Conservation (phyloP, 2,329 filamentous ascomycete genomes). For the Acarospora socialis region DNA sequence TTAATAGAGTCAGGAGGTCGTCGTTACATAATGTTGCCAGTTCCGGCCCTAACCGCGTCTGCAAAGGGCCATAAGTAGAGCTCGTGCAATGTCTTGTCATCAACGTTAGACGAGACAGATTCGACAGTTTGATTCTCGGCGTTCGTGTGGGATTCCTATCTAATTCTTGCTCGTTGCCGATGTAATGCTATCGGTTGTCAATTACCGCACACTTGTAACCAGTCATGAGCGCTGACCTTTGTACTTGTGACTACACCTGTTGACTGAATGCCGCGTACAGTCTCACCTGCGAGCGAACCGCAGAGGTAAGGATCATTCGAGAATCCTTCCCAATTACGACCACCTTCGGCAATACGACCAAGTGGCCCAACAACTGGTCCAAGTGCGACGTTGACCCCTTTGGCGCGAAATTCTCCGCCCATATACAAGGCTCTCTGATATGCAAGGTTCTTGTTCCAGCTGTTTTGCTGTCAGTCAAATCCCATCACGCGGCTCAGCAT, state of each 20-base stretch:
- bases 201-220: no score
- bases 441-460: conserved; percentile 41
- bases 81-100: conserved; percentile 52
- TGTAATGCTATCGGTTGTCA: conserved; percentile 37
- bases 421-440: conserved; percentile 38
- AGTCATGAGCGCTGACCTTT: no score
- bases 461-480: conserved; percentile 6
- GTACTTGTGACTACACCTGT: conserved; percentile 31
- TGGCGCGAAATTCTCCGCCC: conserved; percentile 42
- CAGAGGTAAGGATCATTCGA: conserved; percentile 30
- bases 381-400: conserved; percentile 33
- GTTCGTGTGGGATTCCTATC: conserved; percentile 22
- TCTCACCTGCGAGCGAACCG: conserved; percentile 26
- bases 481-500: neutral
- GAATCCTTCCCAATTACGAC: conserved; percentile 33
- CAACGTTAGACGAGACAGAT: conserved; percentile 46
- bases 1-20: no score
- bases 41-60: conserved; percentile 44
- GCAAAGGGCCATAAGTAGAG: conserved; percentile 53
- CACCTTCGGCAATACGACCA: conserved; percentile 27
- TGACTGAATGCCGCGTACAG: conserved; percentile 27
- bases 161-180: conserved; percentile 48
- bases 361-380: conserved; percentile 31
- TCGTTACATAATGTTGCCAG: conserved; percentile 44
- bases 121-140: conserved; percentile 31